Evolutionary conservation across 805 yeast species (phyloP).

Genomic region (Candida corydali): DNA sequence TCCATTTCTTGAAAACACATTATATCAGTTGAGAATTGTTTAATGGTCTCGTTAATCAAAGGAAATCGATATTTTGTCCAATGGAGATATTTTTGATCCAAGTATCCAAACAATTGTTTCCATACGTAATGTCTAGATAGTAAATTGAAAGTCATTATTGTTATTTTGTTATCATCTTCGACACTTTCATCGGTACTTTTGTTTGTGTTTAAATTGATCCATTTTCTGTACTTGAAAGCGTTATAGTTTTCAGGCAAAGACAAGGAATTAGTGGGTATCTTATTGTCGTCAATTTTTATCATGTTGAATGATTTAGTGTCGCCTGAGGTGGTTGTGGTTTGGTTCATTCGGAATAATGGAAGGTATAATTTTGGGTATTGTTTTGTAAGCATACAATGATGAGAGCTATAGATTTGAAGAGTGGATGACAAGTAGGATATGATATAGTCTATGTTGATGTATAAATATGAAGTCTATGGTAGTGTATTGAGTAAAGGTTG

Average conservation of each 20-base stretch:
- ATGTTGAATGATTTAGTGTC: neutral
- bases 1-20: slow-evolving; percentile 61
- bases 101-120: slow-evolving; percentile 52
- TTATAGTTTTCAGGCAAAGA: slow-evolving; percentile 14
- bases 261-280: neutral
- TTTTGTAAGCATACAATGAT: neutral
- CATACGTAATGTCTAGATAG: slow-evolving; percentile 56
- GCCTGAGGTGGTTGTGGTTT: neutral
- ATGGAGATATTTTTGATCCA: slow-evolving; percentile 41
- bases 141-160: slow-evolving; percentile 42
- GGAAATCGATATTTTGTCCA: slow-evolving; percentile 48
- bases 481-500: no score
- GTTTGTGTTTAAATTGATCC: slow-evolving; percentile 14
- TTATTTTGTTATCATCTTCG: slow-evolving; percentile 8
- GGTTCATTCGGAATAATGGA: neutral
- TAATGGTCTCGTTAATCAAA: slow-evolving; percentile 18
- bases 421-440: no score
- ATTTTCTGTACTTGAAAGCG: slow-evolving; percentile 19
- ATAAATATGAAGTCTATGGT: no score
- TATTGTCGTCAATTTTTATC: neutral
- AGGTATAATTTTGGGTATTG: neutral
- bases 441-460: no score
- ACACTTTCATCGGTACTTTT: no score
- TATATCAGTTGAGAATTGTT: slow-evolving; percentile 47
- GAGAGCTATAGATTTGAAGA: no score